Evolutionary conservation across 2,329 filamentous ascomycete species (phyloP).

Genomic region (Aurifilum marmelostoma): DNA sequence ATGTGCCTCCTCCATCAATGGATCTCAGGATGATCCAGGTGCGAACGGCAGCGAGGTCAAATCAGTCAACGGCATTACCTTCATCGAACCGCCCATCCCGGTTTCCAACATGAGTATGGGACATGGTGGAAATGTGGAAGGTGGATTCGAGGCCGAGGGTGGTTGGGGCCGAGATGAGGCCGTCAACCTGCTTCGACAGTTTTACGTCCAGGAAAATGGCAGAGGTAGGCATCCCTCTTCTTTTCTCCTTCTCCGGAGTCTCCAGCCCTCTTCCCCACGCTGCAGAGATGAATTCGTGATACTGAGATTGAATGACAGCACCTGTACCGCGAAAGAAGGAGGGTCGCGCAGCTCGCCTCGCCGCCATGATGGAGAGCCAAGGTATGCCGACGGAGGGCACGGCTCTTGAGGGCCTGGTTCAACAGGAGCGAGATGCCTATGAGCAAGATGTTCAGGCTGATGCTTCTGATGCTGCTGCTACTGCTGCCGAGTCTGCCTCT

Average conservation of each 20-base stretch:
- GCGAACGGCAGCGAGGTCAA: slow-evolving; percentile 22
- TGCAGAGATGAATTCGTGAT: neutral
- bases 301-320: slow-evolving; percentile 38
- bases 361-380: slow-evolving; percentile 54
- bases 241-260: neutral
- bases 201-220: slow-evolving; percentile 97
- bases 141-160: slow-evolving; percentile 79
- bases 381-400: slow-evolving; percentile 34
- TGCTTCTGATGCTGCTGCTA: no score
- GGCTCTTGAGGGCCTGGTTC: slow-evolving; percentile 28
- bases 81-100: slow-evolving; percentile 26
- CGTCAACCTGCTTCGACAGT: slow-evolving; percentile 86
- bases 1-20: slow-evolving; percentile 23
- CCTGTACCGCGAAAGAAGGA: slow-evolving; percentile 59
- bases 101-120: slow-evolving; percentile 41
- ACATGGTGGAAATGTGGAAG: slow-evolving; percentile 72
- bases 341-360: slow-evolving; percentile 56
- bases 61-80: slow-evolving; percentile 25
- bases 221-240: slow-evolving; percentile 62
- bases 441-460: slow-evolving; percentile 11
- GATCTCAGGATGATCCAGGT: slow-evolving; percentile 28
- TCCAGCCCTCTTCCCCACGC: no score
- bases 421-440: slow-evolving; percentile 28
- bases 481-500: slow-evolving; percentile 10
- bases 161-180: slow-evolving; percentile 91